These are phyloP conservation scores for Asterochloris erici DNA, from an alignment of 139 green algal genomes.

Conservation along the genomic window DNA sequence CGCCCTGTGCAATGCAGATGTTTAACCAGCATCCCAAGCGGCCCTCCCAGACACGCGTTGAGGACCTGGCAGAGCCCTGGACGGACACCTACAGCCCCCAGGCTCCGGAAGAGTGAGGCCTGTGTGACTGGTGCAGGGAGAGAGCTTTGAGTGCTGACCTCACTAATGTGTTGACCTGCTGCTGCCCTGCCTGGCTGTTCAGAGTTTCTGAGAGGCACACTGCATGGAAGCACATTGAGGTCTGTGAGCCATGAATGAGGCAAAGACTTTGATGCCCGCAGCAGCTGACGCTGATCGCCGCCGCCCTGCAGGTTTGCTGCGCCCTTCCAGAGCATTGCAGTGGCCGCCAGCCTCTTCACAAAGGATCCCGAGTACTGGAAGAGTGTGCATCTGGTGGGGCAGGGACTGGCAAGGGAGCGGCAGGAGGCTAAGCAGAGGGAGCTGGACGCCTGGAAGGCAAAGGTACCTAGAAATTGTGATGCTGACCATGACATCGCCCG, in stretches of 20 bases:
- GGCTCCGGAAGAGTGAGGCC: not conserved
- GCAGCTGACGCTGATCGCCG: not conserved
- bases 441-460: conserved; percentile 22
- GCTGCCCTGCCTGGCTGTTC: not conserved
- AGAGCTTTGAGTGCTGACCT: no score
- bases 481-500: not conserved
- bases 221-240: not conserved
- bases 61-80: conserved; percentile 47
- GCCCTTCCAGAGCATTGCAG: conserved; percentile 1
- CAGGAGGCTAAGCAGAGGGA: conserved; percentile 9
- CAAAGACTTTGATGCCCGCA: not conserved
- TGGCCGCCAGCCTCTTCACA: conserved; percentile 12
- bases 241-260: not conserved
- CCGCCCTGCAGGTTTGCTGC: not conserved
- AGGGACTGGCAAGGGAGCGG: conserved; percentile 15
- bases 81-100: conserved; percentile 25
- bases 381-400: conserved; percentile 39
- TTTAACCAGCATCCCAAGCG: conserved; percentile 1
- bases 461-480: not conserved
- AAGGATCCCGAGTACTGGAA: conserved; percentile 47
- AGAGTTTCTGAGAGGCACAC: not conserved
- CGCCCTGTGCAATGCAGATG: not conserved
- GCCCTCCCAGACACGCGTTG: conserved; percentile 9
- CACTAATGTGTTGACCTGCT: not conserved
- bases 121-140: not conserved